A percentile compares a stretch with the other conserved stretches of the same genome.
Evolutionary conservation across 1,284 basidiomycete genomes (phyloP).

Genomic region (Tetrapyrgos nigripes): DNA sequence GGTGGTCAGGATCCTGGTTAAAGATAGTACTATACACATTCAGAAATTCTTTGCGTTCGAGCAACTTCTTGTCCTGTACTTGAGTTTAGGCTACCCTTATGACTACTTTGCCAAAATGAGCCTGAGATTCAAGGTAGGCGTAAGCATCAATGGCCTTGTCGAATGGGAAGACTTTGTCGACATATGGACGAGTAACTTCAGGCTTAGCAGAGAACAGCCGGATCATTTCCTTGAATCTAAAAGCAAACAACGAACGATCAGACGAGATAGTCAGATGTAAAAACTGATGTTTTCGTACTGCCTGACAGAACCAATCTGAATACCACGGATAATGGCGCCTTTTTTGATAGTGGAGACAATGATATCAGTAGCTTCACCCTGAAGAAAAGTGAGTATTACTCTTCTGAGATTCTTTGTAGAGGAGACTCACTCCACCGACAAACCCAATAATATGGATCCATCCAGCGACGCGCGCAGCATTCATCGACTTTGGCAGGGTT

Average conservation of each 20-base stretch:
- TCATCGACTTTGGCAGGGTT: conserved; percentile 35
- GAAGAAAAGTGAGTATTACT: not conserved
- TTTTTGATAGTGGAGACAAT: conserved; percentile 13
- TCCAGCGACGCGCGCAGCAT: conserved; percentile 34
- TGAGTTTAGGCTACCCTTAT: conserved; percentile 37
- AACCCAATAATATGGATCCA: conserved; percentile 31
- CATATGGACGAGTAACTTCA: conserved; percentile 40
- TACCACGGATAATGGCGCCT: conserved; percentile 23
- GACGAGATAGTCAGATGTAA: not conserved
- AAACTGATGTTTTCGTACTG: conserved; percentile 18
- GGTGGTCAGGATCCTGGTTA: no score
- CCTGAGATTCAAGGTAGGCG: conserved; percentile 42
- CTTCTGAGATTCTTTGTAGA: not conserved
- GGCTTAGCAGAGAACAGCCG: conserved; percentile 35
- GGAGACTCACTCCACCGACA: conserved; percentile 16
- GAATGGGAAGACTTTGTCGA: conserved; percentile 52
- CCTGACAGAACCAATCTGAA: conserved; percentile 27
- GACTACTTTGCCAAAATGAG: conserved; percentile 49
- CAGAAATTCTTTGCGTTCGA: no score
- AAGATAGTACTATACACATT: no score
- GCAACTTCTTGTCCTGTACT: no score
- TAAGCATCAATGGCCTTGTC: conserved; percentile 47
- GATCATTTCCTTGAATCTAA: conserved; percentile 51
- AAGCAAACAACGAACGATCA: conserved; percentile 18
- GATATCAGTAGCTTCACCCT: conserved; percentile 20